Evolutionary conservation across 352 stramenopile genomes (phyloP).

Genomic region (Phytophthora kernoviae): DNA sequence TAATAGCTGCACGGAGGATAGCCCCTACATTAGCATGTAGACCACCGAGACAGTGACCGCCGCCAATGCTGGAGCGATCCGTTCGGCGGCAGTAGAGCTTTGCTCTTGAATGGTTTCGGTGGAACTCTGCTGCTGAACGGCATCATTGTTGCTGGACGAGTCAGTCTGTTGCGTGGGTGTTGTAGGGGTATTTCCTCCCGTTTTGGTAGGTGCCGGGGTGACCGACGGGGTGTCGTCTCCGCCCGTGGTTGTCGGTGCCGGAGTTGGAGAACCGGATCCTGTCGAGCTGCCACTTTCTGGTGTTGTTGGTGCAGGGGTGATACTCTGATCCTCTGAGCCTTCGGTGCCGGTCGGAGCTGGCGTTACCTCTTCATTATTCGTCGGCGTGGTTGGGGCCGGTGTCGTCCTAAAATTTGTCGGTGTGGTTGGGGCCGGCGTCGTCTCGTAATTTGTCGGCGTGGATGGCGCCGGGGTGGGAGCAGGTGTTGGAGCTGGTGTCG

Average conservation of each 20-base stretch:
- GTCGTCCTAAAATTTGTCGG: slow-evolving; percentile 2
- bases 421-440: slow-evolving; percentile 6
- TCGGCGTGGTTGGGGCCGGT: slow-evolving; percentile 4
- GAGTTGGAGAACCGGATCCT: slow-evolving; percentile 9
- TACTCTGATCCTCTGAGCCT: slow-evolving; percentile 10
- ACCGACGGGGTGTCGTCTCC: slow-evolving; percentile 29
- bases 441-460: slow-evolving; percentile 18
- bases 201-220: slow-evolving; percentile 31
- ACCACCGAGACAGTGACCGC: slow-evolving; percentile 39
- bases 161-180: slow-evolving; percentile 31
- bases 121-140: slow-evolving; percentile 27
- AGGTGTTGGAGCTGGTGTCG: slow-evolving; percentile 6
- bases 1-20: slow-evolving; percentile 4
- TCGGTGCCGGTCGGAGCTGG: slow-evolving; percentile 4
- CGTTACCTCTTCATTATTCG: not conserved
- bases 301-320: slow-evolving; percentile 23
- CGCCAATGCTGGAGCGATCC: slow-evolving; percentile 26
- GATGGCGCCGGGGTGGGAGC: slow-evolving; percentile 17
- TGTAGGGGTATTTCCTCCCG: slow-evolving; percentile 22
- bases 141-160: slow-evolving; percentile 11
- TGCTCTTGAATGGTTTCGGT: slow-evolving; percentile 18
- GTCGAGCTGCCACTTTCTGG: slow-evolving; percentile 6
- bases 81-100: slow-evolving; percentile 38
- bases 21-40: slow-evolving; percentile 54
- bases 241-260: slow-evolving; percentile 17